Evolutionary conservation across 2,329 filamentous ascomycete genomes (phyloP).

Genomic region (Teratosphaeria destructans): DNA sequence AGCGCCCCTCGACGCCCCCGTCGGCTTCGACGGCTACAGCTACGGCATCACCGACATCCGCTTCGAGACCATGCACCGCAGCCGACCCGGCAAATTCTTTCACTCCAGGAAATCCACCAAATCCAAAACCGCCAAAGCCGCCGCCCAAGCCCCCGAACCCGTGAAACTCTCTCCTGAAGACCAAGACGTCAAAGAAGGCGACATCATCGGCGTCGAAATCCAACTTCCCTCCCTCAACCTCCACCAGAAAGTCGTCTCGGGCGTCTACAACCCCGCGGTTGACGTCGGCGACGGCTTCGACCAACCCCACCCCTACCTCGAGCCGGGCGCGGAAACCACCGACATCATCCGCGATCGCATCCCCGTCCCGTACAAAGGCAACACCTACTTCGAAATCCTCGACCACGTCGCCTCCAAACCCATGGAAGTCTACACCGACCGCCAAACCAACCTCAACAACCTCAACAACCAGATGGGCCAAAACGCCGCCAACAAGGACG

Average conservation of each 20-base stretch:
- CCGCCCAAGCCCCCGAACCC: conserved; percentile 42
- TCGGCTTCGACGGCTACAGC: conserved; percentile 84
- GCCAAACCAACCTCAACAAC: conserved; percentile 44
- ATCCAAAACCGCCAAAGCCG: conserved; percentile 27
- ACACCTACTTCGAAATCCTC: conserved; percentile 87
- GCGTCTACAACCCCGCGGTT: conserved; percentile 76
- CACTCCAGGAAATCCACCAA: conserved; percentile 26
- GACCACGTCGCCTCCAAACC: conserved; percentile 83
- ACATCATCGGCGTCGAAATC: conserved; percentile 90
- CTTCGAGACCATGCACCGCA: conserved; percentile 88
- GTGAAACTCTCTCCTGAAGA: conserved; percentile 33
- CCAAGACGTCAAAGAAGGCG: conserved; percentile 74
- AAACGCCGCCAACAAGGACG: conserved; percentile 29
- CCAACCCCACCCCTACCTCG: conserved; percentile 16
- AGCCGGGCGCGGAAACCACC: conserved; percentile 33
- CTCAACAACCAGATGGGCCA: conserved; percentile 44
- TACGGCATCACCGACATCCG: conserved; percentile 84
- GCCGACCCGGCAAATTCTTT: conserved; percentile 79
- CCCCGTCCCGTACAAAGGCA: conserved; percentile 85
- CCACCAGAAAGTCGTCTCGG: conserved; percentile 79
- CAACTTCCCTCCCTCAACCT: conserved; percentile 74
- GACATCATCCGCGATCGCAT: conserved; percentile 94
- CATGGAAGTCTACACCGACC: conserved; percentile 56
- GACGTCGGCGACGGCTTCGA: conserved; percentile 53
- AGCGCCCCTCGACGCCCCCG: conserved; percentile 70